Base-by-base conservation (phyloP, 2,329 filamentous ascomycete species). In the Trichothecium roseum region DNA sequence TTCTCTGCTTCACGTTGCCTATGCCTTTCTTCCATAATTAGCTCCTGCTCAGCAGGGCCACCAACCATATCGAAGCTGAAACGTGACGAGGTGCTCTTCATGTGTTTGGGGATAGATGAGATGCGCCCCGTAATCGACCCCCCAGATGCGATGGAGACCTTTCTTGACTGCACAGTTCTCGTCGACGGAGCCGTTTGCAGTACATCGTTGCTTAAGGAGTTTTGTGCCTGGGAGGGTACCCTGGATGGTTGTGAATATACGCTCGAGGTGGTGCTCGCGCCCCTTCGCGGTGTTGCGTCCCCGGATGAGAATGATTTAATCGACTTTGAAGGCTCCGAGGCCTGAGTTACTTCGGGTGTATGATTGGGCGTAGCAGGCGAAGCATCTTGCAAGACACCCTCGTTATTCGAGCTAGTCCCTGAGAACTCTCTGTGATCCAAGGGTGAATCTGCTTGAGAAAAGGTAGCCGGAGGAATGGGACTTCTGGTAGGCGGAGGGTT, bases 21-120 rank as follows among this genome's bases (percentile, higher is more conserved):
- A 52, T 86, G 81, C 32, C 77, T 72, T 45, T 85, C 84, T 53
- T 86, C 84, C 28, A 87, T 60, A 27, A 81, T 53, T 53, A 78
- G 81, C 54, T 81, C 76, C 47, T 78, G 68, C 40, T 74, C 70
- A 12, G 81, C 81, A 24, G 20, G 20, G 5, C 74, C 74, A 5
- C 79, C 80, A 13, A 78, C 72, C 66, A 87, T 84, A 48, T 88
- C 83, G 48, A 89, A 89, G 47, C 83, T 88, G 51, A 89, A 88
- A 12, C 84, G 68, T 0, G 81, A 86, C 0, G 83, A 84, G 9
- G 79, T 84, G 52, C 82, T 87, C 56, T 79, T 81, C 75, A 81
- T 80, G 42, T 80, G 75, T 40, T 61, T 71, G 3, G 75, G 76
- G 24, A 79, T 41, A 1, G 69, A 64, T 6, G 68, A 70, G 3